Base-by-base conservation (phyloP, 768 basidiomycete genomes). In the Kwoniella sp. region DNA sequence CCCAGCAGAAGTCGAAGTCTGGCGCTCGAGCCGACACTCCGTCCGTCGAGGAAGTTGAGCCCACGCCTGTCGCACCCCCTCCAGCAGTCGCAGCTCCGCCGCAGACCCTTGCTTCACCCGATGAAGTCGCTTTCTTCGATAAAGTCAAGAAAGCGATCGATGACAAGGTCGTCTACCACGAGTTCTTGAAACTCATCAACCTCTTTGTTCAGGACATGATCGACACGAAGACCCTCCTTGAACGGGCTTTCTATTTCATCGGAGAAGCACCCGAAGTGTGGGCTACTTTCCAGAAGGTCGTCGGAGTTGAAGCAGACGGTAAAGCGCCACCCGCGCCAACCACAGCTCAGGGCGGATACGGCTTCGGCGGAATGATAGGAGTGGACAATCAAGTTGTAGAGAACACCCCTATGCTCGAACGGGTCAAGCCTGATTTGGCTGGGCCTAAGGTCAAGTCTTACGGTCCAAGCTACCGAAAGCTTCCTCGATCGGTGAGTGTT, bases 101-200 rank as follows among this genome's bases (percentile, higher is more conserved):
- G 53, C 75, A 74, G 66, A 78, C 73, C 56, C 73, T 81, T 31
- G 81, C 76, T 15, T 75, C 75, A 7, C 76, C 79, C 2, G 90
- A 92, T 66, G 93, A 96, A 75, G 85, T 93, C 31, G 83, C 90
- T 13, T 98, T 98, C 85, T 98, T 98, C 76, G 96, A 98, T 76
- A 87, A 91, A 47, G 91, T 93, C 74, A 85, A 84, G 74, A 84
- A 83, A 67, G 75, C 75, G 68, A 79, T 84, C 72, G 83, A 85
- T 69, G 82, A 85, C 73, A 82, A 82, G 53, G 77, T 78, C 22
- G 77, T 77, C 22, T 84, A 84, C 68, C 68, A 95, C 73, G 95
- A 98, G 71, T 98, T 98, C 81, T 83, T 98, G 74, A 97, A 95
- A 82, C 84, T 98, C 28, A 85, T 98, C 57, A 90, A 88, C 77